Evolutionary conservation across 306 rosid genomes (phyloP).

Genomic region (Trichosanthes cucumerina): DNA sequence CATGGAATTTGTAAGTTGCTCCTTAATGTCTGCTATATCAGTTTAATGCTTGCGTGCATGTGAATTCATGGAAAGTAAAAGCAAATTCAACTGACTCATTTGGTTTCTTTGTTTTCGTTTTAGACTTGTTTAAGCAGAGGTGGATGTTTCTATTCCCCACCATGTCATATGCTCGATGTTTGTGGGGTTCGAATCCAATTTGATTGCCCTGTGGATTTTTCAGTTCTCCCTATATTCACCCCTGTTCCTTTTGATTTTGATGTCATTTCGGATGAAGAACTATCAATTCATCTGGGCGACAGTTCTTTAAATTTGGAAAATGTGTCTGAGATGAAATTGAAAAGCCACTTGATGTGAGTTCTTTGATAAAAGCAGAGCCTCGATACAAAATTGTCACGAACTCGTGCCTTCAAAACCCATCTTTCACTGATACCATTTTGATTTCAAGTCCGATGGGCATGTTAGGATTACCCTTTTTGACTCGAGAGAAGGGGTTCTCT

Average conservation of each 20-base stretch:
- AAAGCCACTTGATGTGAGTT: conserved; percentile 27
- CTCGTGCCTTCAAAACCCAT: conserved; percentile 50
- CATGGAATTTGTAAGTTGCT: conserved; percentile 11
- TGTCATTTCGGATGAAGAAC: conserved; percentile 15
- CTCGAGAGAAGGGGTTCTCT: conserved; percentile 50
- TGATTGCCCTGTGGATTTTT: conserved; percentile 78
- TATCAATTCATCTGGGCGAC: conserved; percentile 7
- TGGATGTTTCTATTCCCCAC: conserved; percentile 59
- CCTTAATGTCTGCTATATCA: background rate
- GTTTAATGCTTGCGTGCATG: background rate
- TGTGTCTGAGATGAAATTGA: conserved; percentile 30
- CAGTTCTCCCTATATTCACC: conserved; percentile 64
- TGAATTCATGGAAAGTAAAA: background rate
- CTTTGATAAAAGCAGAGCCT: conserved; percentile 41
- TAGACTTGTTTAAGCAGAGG: conserved; percentile 81
- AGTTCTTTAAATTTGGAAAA: conserved; percentile 12
- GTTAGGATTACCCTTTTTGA: conserved; percentile 70
- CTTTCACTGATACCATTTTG: conserved; percentile 58
- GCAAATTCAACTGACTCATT: background rate
- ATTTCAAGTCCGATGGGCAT: conserved; percentile 88
- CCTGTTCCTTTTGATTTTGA: conserved; percentile 41
- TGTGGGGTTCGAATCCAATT: conserved; percentile 67
- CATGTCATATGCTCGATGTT: conserved; percentile 62
- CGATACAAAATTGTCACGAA: conserved; percentile 47
- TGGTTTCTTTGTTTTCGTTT: background rate